Percentiles rank a stretch among this genome's conserved stretches.
Evolutionary conservation across 2,329 filamentous ascomycete species (phyloP).

Genomic region (Blumeriella jaapii): DNA sequence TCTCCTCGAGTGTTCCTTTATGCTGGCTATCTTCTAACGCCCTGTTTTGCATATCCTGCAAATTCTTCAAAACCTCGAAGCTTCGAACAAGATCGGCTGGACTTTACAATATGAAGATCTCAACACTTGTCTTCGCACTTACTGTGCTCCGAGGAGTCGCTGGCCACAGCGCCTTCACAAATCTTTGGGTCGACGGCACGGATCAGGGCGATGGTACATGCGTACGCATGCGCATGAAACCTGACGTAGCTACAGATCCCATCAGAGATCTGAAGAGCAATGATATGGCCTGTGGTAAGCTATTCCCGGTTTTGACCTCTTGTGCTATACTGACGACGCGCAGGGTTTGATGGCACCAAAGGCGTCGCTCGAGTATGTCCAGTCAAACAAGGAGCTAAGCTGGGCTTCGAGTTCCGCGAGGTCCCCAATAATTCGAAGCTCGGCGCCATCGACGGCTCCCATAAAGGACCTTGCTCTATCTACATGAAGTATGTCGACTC

Average conservation of each 20-base stretch:
- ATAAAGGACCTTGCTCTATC: constrained; percentile 59
- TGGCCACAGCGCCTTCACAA: constrained; percentile 54
- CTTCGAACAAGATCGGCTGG: background rate
- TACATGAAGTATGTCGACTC: constrained; percentile 60
- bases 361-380: constrained; percentile 37
- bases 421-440: constrained; percentile 43
- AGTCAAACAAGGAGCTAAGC: constrained; percentile 18
- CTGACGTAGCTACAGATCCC: constrained; percentile 42
- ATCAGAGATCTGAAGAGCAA: constrained; percentile 44
- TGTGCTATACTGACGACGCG: background rate
- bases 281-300: constrained; percentile 61
- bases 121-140: constrained; percentile 10
- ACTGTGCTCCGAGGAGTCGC: constrained; percentile 23
- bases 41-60: too few species aligned
- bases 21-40: too few species aligned
- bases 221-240: constrained; percentile 51
- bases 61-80: background rate
- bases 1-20: too few species aligned
- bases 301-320: background rate
- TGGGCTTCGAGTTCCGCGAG: constrained; percentile 49
- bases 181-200: constrained; percentile 47
- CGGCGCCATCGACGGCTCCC: constrained; percentile 46
- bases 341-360: constrained; percentile 37
- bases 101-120: constrained; percentile 5
- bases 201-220: constrained; percentile 62